Percentiles rank a stretch among this genome's conserved stretches.
These are phyloP conservation scores for Drechslerella dactyloides DNA, from an alignment of 2,329 filamentous ascomycete species.

Conservation along the genomic window DNA sequence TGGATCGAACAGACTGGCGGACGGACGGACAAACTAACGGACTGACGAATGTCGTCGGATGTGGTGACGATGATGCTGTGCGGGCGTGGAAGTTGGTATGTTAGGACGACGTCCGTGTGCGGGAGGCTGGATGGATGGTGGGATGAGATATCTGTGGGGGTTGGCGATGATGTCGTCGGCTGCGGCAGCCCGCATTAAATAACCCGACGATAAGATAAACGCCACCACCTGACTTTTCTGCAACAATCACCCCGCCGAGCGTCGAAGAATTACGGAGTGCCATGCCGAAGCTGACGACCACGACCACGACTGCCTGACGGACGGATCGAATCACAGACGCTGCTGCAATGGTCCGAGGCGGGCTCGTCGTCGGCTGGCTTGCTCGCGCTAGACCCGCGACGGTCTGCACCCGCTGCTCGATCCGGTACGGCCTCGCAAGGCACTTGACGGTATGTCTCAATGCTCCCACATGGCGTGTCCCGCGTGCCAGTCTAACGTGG, in stretches of 20 bases:
- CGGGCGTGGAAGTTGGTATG: constrained; percentile 15
- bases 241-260: constrained; percentile 6
- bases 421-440: constrained; percentile 23
- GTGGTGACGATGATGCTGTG: constrained; percentile 1
- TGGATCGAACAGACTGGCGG: too few species aligned
- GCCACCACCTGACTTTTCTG: not conserved
- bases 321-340: not conserved
- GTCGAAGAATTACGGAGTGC: not conserved
- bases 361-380: constrained; percentile 36
- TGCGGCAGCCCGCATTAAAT: constrained; percentile 24
- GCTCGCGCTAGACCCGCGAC: constrained; percentile 15
- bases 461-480: not conserved
- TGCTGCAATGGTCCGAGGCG: constrained; percentile 29
- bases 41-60: not conserved
- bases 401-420: constrained; percentile 32
- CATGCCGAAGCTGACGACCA: not conserved
- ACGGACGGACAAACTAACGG: not conserved
- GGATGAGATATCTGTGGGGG: constrained; percentile 1
- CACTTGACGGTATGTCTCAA: constrained; percentile 33
- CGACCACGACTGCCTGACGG: not conserved
- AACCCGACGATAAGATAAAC: constrained; percentile 4
- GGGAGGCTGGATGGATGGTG: not conserved
- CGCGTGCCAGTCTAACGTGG: not conserved
- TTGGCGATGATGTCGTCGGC: constrained; percentile 41
- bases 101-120: constrained; percentile 5